Evolutionary conservation across 495 filamentous ascomycete genomes (phyloP).

Genomic region (Parathielavia hyrcaniae): DNA sequence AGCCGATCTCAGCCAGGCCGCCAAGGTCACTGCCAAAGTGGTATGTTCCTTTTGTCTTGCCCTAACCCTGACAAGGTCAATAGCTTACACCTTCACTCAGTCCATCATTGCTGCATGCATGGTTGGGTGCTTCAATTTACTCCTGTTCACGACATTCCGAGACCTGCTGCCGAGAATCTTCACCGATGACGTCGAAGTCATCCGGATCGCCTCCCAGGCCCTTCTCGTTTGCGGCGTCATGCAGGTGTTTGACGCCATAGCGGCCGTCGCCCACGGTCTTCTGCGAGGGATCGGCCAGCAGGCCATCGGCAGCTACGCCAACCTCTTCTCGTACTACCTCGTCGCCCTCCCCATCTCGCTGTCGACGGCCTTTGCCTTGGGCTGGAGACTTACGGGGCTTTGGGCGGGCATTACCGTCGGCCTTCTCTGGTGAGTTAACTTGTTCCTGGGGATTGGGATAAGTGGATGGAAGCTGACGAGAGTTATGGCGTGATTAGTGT

Average conservation of each 20-base stretch:
- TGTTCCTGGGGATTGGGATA: no score
- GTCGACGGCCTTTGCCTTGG: constrained; percentile 58
- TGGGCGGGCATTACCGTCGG: constrained; percentile 65
- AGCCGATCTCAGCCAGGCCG: constrained; percentile 57
- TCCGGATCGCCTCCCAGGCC: constrained; percentile 57
- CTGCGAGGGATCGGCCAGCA: constrained; percentile 73
- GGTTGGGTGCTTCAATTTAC: constrained; percentile 63
- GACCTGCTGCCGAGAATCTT: constrained; percentile 61
- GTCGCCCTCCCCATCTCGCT: constrained; percentile 72
- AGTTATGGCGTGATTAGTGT: constrained; percentile 16
- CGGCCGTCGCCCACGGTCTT: constrained; percentile 65
- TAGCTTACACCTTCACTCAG: constrained; percentile 2
- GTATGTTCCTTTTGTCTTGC: no score
- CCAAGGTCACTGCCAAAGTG: constrained; percentile 56
- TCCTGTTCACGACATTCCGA: constrained; percentile 47
- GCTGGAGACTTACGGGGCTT: constrained; percentile 62
- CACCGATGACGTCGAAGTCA: constrained; percentile 66
- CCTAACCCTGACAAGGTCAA: no score
- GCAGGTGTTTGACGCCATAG: constrained; percentile 71
- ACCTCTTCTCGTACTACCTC: constrained; percentile 70
- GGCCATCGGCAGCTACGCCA: constrained; percentile 71
- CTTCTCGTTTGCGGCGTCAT: constrained; percentile 70
- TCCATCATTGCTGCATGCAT: constrained; percentile 30
- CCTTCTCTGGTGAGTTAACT: constrained; percentile 39
- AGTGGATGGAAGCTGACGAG: no score